Evolutionary conservation across 2,329 filamentous ascomycete species (phyloP).

Genomic region (Exophiala aquamarina): DNA sequence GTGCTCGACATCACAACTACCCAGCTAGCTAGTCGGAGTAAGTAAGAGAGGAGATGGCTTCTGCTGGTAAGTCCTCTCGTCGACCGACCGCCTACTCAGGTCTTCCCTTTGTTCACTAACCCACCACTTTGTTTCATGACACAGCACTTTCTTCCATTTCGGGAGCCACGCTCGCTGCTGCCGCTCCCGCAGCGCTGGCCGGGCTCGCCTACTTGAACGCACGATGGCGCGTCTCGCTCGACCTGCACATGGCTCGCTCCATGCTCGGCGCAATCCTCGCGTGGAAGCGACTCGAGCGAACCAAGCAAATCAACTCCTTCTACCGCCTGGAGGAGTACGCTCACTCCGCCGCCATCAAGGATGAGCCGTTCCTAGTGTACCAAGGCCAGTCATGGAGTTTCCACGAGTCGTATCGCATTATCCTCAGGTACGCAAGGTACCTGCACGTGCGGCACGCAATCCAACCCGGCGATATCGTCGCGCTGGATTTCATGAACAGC

Average conservation of each 20-base stretch:
- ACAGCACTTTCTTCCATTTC: too few species aligned
- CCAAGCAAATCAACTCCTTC: slow-evolving; percentile 68
- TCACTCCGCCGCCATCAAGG: slow-evolving; percentile 50
- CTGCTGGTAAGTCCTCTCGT: too few species aligned
- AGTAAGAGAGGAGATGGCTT: too few species aligned
- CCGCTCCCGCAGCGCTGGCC: slow-evolving; percentile 63
- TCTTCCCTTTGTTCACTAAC: too few species aligned
- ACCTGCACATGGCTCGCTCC: slow-evolving; percentile 52
- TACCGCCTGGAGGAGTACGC: slow-evolving; percentile 72
- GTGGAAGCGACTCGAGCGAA: slow-evolving; percentile 45
- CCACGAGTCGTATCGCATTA: slow-evolving; percentile 67
- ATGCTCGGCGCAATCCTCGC: slow-evolving; percentile 43
- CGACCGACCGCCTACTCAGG: too few species aligned
- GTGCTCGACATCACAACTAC: too few species aligned
- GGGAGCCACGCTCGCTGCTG: too few species aligned
- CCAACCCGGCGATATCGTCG: slow-evolving; percentile 72
- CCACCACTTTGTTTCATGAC: too few species aligned
- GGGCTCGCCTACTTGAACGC: slow-evolving; percentile 78
- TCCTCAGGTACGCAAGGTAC: slow-evolving; percentile 74
- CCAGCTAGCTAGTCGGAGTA: too few species aligned
- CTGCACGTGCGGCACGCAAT: slow-evolving; percentile 64
- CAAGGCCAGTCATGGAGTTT: slow-evolving; percentile 71
- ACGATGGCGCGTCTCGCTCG: slow-evolving; percentile 65
- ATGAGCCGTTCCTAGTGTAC: slow-evolving; percentile 63
- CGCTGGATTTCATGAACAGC: slow-evolving; percentile 78